Base-by-base conservation (phyloP, 2,329 filamentous ascomycete species). In the Ophioceras dolichostomum region DNA sequence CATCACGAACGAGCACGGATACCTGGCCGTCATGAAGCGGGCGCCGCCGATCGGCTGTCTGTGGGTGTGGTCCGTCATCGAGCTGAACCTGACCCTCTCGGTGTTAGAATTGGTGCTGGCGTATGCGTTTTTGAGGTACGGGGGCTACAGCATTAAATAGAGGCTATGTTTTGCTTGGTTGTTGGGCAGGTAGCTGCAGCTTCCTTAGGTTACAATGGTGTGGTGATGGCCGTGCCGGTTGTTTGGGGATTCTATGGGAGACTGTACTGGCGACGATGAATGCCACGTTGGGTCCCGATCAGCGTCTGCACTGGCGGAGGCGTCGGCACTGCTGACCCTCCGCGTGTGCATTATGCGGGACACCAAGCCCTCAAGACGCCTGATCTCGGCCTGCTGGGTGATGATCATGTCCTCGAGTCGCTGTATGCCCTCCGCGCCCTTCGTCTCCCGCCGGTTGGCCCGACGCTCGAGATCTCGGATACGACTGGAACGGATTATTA, bases 11-110 rank as follows among this genome's bases (percentile, higher is more conserved):
- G 70, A 66, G 21, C 74, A 78, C 45, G 76, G 80, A 4, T 96
- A 95, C 51, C 76, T 93, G 47, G 82, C 83, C 6, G 78, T 94
- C 16, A 88, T 96, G 85, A 93, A 94, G 63, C 78, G 76, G 44
- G 83, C 87, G 1, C 91, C 91, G n/a, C 79, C 87, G 5, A 57
- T 95, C 12, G 91, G 86, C 0, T 89, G 84, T 29, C 57, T 96
- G 14, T 96, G 89, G 88, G 72, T 96, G 4, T 96, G 89, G 87
- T 77, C 82, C 22, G 79, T 96, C 17, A 70, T 96, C 33, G 91
- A 98, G 62, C 70, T 95, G 60, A 71, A 85, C 39, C 62, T 94
- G 29, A 51, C 66, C 0, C 77, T 73, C 50, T 83, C 83, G 0
- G 61, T 79, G 2, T 46, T 58, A 10, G 79, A 74, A 45, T 52